A percentile compares a stretch with the other conserved stretches of the same genome.
Evolutionary conservation across 1,284 basidiomycete genomes (phyloP).

Genomic region (Sporisorium scitamineum): DNA sequence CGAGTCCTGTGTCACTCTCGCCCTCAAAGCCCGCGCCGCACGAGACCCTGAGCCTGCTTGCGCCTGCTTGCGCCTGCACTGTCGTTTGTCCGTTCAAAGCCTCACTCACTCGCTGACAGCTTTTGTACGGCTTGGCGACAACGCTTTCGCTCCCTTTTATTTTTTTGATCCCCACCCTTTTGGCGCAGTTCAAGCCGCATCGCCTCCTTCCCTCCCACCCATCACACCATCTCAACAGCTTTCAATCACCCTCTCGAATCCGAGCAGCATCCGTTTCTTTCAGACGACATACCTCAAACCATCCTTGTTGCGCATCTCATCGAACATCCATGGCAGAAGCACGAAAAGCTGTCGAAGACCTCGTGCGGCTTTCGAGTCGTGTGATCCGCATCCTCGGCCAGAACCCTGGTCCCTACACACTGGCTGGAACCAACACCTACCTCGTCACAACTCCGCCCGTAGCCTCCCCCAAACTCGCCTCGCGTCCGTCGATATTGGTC

Average conservation of each 20-base stretch:
- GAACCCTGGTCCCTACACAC: slow-evolving; percentile 90
- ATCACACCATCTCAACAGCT: not conserved
- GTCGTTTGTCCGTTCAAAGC: too few relatives aligned
- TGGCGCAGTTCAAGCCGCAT: not conserved
- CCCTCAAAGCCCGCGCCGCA: not conserved
- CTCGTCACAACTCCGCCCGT: slow-evolving; percentile 74
- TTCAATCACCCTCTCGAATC: not conserved
- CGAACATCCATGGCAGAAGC: slow-evolving; percentile 48
- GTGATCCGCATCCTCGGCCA: slow-evolving; percentile 73
- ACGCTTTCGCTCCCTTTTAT: not conserved
- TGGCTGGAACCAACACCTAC: slow-evolving; percentile 93
- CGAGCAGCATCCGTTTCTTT: not conserved
- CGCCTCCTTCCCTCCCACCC: slow-evolving; percentile 1
- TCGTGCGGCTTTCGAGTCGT: slow-evolving; percentile 43
- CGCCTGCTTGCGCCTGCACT: too few relatives aligned
- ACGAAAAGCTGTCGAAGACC: slow-evolving; percentile 46
- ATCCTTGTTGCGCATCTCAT: not conserved
- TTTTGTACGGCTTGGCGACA: not conserved
- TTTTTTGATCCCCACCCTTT: not conserved
- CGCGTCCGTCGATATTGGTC: slow-evolving; percentile 79
- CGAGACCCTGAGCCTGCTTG: not conserved
- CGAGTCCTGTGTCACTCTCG: not conserved
- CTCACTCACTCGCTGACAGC: not conserved
- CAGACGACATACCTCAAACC: not conserved
- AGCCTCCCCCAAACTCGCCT: slow-evolving; percentile 67